These are phyloP conservation scores for Bipolaris zeicola DNA, from an alignment of 2,329 filamentous ascomycete genomes.

Conservation along the genomic window DNA sequence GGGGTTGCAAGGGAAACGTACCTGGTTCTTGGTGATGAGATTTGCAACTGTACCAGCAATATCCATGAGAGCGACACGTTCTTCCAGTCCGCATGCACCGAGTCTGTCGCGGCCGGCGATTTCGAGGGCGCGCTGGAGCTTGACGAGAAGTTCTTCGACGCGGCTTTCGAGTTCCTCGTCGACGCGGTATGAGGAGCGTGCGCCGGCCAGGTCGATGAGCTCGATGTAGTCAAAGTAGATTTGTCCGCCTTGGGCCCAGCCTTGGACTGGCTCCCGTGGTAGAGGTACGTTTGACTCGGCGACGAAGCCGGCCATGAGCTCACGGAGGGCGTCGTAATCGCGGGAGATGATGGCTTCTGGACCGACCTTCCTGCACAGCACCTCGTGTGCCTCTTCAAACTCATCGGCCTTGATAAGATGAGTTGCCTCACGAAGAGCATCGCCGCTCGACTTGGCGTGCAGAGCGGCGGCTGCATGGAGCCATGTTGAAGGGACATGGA, in stretches of 20 bases:
- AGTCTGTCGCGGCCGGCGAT: constrained; percentile 48
- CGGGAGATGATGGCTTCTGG: constrained; percentile 81
- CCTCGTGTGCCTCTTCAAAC: constrained; percentile 80
- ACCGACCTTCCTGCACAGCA: constrained; percentile 80
- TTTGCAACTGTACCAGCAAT: constrained; percentile 77
- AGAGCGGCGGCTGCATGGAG: constrained; percentile 87
- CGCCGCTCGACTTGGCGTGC: constrained; percentile 74
- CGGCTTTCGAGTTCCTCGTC: constrained; percentile 41
- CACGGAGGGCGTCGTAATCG: constrained; percentile 72
- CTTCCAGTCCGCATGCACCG: constrained; percentile 54
- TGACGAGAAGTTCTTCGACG: constrained; percentile 38
- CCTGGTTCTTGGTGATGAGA: constrained; percentile 59
- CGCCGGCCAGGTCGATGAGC: constrained; percentile 50
- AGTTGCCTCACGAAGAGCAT: constrained; percentile 62
- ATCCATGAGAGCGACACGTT: constrained; percentile 76
- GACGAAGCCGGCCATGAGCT: constrained; percentile 73
- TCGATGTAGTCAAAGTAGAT: constrained; percentile 72
- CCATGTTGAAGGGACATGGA: constrained; percentile 77
- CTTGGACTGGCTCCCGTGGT: constrained; percentile 58
- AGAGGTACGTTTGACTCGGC: constrained; percentile 29
- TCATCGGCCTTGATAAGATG: constrained; percentile 80
- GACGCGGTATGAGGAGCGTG: constrained; percentile 35
- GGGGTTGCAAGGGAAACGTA: constrained; percentile 15
- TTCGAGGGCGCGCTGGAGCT: constrained; percentile 46
- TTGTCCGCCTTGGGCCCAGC: constrained; percentile 80